Percentiles rank a stretch among this genome's conserved stretches.
phyloP scores from a whole-genome alignment of 2,329 filamentous ascomycete species.

The Helicocarpus griseus region DNA sequence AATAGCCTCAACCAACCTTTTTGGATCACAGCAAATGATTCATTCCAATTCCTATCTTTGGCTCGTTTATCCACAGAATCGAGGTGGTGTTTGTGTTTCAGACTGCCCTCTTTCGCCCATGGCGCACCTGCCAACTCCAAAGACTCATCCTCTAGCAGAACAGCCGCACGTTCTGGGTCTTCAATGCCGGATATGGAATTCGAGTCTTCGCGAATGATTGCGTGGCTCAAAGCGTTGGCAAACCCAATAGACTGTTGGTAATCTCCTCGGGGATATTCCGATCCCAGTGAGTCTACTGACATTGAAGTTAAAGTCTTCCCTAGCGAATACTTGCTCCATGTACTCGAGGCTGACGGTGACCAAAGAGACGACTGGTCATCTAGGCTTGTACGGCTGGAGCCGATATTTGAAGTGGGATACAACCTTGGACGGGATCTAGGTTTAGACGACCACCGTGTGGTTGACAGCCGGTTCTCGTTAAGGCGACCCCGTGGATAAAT shows the following conservation, averaged over 20 bases:
- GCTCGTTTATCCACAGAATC: constrained; percentile 84
- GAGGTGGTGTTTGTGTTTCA: constrained; percentile 93
- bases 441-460: constrained; percentile 73
- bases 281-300: constrained; percentile 84
- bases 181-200: constrained; percentile 45
- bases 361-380: constrained; percentile 84
- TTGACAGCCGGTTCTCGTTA: constrained; percentile 52
- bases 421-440: constrained; percentile 70
- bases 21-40: constrained; percentile 92
- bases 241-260: constrained; percentile 97
- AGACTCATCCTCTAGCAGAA: constrained; percentile 82
- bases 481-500: constrained; percentile 59
- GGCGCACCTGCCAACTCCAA: constrained; percentile 88
- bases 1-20: constrained; percentile 92
- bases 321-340: constrained; percentile 88
- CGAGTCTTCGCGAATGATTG: constrained; percentile 77
- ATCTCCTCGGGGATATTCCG: constrained; percentile 63
- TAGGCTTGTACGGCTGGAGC: constrained; percentile 85
- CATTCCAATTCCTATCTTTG: constrained; percentile 88
- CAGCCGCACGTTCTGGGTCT: constrained; percentile 50
- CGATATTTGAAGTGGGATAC: constrained; percentile 69
- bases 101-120: constrained; percentile 93
- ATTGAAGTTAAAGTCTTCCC: constrained; percentile 85
- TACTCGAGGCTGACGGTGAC: constrained; percentile 86
- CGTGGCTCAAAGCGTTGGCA: constrained; percentile 89